Base-by-base conservation (phyloP, 164 flowering plant genomes). In the Vitis rupestris region DNA sequence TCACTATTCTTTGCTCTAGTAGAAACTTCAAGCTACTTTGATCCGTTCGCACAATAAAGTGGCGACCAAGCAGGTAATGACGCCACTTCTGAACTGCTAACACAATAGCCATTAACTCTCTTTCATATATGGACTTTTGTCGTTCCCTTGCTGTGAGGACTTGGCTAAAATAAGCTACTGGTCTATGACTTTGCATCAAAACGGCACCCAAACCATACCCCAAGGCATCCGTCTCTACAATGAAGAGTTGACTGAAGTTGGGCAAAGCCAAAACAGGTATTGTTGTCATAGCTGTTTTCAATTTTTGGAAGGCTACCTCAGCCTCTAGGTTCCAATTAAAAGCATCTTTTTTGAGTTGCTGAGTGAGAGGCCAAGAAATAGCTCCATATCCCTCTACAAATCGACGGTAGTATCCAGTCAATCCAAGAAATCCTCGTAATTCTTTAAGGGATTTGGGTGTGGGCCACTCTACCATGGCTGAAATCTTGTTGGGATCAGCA, bases 181-280 rank as follows among this genome's bases (percentile, higher is more conserved):
- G 68, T 9, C 51, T 52, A 1, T 50, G 30, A 1, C 49, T 8
- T 55, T 71, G 74, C 0, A 14, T 2, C 6, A 71, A 9, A 4
- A 71, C 64, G 2, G 30, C 74, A 1, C 74, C 74, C 15, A 71
- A 9, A 0, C 58, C 74, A 15, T 0, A 2, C 8, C 17, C 51
- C 1, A 59, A 64, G n/a, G 72, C 74, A 64, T 65, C 59, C 3
- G 69, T 50, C 49, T 64, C 64, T 4, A 64, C 9, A 4, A 9
- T 31, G 17, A 65, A 71, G 0, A 19, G 10, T 2, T 23, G 1
- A 1, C 0, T 23, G 15, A 65, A 66, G 30, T 72, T 9, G 8
- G 70, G 75, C 9, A 72, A 9, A 0, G 61, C 75, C 12, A 66
- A 10, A 0, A 60, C 60, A 4, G 66, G 75, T 0, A 17, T 10